These are phyloP conservation scores for Epichloe scottii DNA, from an alignment of 2,329 filamentous ascomycete species.

Conservation along the genomic window DNA sequence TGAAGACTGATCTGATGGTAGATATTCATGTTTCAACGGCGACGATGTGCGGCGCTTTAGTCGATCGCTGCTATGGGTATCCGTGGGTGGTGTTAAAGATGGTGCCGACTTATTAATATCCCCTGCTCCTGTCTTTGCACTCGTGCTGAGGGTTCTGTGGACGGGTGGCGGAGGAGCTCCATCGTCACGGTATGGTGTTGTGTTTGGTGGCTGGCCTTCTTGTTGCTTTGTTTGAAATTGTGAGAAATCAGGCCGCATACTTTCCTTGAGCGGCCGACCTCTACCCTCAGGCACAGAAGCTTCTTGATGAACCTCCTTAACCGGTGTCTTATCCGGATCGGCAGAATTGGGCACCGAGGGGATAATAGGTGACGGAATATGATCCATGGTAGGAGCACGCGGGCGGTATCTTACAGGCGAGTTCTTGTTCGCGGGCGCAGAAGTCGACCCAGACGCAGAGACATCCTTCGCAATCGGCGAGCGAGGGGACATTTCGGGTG, in stretches of 20 bases:
- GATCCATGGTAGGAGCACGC: conserved; percentile 3
- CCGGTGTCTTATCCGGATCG: conserved; percentile 7
- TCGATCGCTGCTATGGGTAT: conserved; percentile 27
- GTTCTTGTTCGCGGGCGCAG: conserved; percentile 13
- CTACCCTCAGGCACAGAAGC: conserved; percentile 9
- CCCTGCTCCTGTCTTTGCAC: conserved; percentile 13
- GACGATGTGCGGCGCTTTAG: conserved; percentile 70
- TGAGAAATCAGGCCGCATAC: conserved; percentile 25
- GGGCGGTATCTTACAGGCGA: conserved; percentile 15
- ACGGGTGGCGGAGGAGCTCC: conserved; percentile 43
- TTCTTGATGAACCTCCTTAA: conserved; percentile 16
- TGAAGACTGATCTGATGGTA: conserved; percentile 61
- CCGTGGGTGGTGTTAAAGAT: conserved; percentile 21
- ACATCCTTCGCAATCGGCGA: conserved; percentile 10
- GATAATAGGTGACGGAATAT: neutral
- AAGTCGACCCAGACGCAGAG: conserved; percentile 2
- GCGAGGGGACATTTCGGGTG: conserved; percentile 12
- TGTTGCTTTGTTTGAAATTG: conserved; percentile 17
- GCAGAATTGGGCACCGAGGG: neutral
- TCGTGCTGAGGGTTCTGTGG: conserved; percentile 33
- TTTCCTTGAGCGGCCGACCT: conserved; percentile 22
- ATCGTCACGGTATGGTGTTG: conserved; percentile 33
- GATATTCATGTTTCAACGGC: conserved; percentile 92
- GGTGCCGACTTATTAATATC: conserved; percentile 7
- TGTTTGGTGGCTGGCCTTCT: conserved; percentile 13